Evolutionary conservation across 176 grass and related monocot species (phyloP).

Genomic region (Carex pumila): DNA sequence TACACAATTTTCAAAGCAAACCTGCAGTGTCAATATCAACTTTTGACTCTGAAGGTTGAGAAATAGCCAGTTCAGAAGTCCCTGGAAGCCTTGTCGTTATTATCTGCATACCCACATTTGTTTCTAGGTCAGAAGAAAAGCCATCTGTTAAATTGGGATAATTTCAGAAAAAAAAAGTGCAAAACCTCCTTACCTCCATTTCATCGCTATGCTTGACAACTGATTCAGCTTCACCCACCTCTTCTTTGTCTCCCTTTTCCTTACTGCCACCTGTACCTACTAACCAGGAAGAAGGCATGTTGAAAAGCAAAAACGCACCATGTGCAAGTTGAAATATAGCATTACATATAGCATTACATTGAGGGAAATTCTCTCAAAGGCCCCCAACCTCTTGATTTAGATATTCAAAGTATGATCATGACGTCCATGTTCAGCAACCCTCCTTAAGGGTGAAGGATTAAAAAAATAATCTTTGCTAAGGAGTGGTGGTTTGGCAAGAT

Average conservation of each 20-base stretch:
- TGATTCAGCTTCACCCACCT: constrained; percentile 36
- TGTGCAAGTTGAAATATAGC: background rate
- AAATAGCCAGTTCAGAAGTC: background rate
- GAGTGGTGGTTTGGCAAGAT: too few relatives aligned
- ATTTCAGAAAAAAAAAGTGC: constrained; percentile 4
- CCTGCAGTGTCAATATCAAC: background rate
- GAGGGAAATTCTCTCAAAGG: background rate
- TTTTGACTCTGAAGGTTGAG: background rate
- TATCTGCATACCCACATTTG: background rate
- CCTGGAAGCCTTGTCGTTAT: background rate
- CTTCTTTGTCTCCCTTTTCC: constrained; percentile 47
- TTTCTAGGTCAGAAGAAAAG: constrained; percentile 26
- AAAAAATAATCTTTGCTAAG: too few relatives aligned
- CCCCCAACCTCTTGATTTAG: constrained; percentile 19
- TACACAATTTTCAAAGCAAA: background rate
- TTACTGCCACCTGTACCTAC: constrained; percentile 31
- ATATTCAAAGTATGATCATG: background rate
- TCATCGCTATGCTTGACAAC: background rate
- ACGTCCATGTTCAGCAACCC: too few relatives aligned
- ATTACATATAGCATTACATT: background rate
- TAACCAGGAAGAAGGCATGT: background rate
- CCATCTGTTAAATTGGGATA: constrained; percentile 1
- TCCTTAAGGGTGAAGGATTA: too few relatives aligned
- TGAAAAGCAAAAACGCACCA: background rate
- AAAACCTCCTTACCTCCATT: background rate